Evolutionary conservation across 2,329 filamentous ascomycete species (phyloP).

Genomic region (Xenosphaeropsis pyriputrescens): DNA sequence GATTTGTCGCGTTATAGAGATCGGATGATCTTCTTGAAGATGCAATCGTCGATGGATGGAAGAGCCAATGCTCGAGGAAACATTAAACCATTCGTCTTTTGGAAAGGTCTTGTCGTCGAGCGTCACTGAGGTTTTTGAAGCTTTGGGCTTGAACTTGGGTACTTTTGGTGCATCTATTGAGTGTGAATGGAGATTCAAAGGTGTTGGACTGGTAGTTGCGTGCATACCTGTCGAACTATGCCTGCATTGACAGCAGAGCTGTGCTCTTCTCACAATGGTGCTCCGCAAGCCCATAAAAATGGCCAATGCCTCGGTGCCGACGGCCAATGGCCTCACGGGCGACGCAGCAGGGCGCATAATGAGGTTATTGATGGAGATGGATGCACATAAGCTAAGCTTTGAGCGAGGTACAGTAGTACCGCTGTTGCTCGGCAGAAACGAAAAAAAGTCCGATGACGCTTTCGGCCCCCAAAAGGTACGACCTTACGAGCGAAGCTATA

Average conservation of each 20-base stretch:
- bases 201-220: constrained; percentile 1
- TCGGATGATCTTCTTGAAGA: constrained; percentile 77
- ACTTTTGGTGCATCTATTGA: neutral
- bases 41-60: constrained; percentile 71
- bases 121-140: neutral
- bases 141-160: constrained; percentile 1
- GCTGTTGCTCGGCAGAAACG: neutral
- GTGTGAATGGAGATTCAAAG: neutral
- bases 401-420: no score
- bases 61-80: constrained; percentile 58
- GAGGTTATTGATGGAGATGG: neutral
- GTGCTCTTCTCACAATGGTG: constrained; percentile 4
- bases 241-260: constrained; percentile 13
- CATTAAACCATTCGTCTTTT: constrained; percentile 76
- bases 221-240: constrained; percentile 13
- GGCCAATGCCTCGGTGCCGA: constrained; percentile 9
- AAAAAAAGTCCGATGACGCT: no score
- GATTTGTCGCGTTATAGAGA: constrained; percentile 79
- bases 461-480: no score
- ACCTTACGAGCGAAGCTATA: no score
- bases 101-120: constrained; percentile 38
- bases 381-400: neutral
- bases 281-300: constrained; percentile 12
- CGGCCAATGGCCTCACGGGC: constrained; percentile 7
- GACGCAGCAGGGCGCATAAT: constrained; percentile 11